A percentile compares a stretch with the other conserved stretches of the same genome.
Evolutionary conservation across 352 stramenopile species (phyloP).

Genomic region (Ophiocytium majus): DNA sequence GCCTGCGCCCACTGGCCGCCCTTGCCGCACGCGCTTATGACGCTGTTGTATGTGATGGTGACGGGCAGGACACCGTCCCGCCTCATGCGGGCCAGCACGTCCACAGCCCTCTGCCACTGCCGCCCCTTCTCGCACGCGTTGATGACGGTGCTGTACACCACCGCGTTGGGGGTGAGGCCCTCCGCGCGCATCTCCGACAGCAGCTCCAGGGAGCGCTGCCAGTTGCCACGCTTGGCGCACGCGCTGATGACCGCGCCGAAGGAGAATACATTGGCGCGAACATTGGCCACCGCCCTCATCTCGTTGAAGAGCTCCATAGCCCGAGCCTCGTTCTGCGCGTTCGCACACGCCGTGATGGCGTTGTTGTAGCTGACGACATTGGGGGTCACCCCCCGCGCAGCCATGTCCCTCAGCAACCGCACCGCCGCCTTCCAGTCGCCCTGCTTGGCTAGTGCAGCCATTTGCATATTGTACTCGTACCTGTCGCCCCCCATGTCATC

Average conservation of each 20-base stretch:
- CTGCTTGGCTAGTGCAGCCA: slow-evolving; percentile 50
- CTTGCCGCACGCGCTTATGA: slow-evolving; percentile 56
- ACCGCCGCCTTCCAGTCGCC: slow-evolving; percentile 48
- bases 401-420: slow-evolving; percentile 29
- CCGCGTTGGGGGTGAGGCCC: slow-evolving; percentile 44
- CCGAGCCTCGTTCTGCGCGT: slow-evolving; percentile 41
- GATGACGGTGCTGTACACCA: slow-evolving; percentile 56
- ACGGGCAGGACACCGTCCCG: slow-evolving; percentile 50
- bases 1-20: slow-evolving; percentile 37
- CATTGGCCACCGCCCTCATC: slow-evolving; percentile 33
- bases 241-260: slow-evolving; percentile 55
- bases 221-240: slow-evolving; percentile 53
- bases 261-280: slow-evolving; percentile 52
- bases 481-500: slow-evolving; percentile 2
- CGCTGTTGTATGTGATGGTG: slow-evolving; percentile 53
- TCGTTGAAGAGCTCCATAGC: slow-evolving; percentile 48
- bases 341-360: slow-evolving; percentile 52
- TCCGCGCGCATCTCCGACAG: slow-evolving; percentile 31
- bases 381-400: slow-evolving; percentile 24
- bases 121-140: slow-evolving; percentile 43
- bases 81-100: slow-evolving; percentile 43
- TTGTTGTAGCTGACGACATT: slow-evolving; percentile 60
- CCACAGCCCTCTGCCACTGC: slow-evolving; percentile 50
- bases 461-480: slow-evolving; percentile 53
- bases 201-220: slow-evolving; percentile 43